A percentile compares a stretch with the other conserved stretches of the same genome.
These are phyloP conservation scores for Schizonepeta tenuifolia DNA, from an alignment of 257 asterid species.

Conservation along the genomic window DNA sequence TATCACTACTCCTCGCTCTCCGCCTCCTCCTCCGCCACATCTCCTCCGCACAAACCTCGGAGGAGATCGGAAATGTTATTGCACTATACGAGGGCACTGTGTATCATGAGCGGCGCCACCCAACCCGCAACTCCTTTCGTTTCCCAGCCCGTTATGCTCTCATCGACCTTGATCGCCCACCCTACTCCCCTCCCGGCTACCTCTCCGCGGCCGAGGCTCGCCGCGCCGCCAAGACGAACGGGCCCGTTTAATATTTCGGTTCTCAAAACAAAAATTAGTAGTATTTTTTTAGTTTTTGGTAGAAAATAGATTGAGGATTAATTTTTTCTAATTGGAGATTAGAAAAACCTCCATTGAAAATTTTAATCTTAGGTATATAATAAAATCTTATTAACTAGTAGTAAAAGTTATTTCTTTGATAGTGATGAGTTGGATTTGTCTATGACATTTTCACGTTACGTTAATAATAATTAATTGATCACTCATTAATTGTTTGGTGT, in stretches of 20 bases:
- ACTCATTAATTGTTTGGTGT: not conserved
- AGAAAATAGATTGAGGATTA: no score
- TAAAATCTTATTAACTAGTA: no score
- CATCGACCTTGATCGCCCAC: conserved; percentile 55
- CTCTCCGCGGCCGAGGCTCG: conserved; percentile 58
- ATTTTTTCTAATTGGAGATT: no score
- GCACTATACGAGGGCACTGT: conserved; percentile 60
- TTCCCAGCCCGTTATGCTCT: conserved; percentile 59
- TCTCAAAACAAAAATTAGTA: no score
- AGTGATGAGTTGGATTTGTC: not conserved
- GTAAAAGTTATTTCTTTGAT: no score
- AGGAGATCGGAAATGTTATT: conserved; percentile 23
- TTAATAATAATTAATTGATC: no score
- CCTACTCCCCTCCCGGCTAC: conserved; percentile 44
- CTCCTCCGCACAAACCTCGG: conserved; percentile 7
- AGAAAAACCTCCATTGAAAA: no score
- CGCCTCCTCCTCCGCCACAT: conserved; percentile 47
- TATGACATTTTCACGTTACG: not conserved
- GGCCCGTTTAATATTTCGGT: conserved; percentile 53
- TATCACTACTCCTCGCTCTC: conserved; percentile 50
- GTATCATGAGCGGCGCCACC: conserved; percentile 60
- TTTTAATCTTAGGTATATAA: no score
- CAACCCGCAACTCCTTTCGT: conserved; percentile 56
- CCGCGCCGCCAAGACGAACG: conserved; percentile 49
- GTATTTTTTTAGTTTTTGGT: no score